A percentile compares a stretch with the other conserved stretches of the same genome.
Conservation (phyloP, 2,329 filamentous ascomycete species). For the Stachybotrys chlorohalonatus region DNA sequence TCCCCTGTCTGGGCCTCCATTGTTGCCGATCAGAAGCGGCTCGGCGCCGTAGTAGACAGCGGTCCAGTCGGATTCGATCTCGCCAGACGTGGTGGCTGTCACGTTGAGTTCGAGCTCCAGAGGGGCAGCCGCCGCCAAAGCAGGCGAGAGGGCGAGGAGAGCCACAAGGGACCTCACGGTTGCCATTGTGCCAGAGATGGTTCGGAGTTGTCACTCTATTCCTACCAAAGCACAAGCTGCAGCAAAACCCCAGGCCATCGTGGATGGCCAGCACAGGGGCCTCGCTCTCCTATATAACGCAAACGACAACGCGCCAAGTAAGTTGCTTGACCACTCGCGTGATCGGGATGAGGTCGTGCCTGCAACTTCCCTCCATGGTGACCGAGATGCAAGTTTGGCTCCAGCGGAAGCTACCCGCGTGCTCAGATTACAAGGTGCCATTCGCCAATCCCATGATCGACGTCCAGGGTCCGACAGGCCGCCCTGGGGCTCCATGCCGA, state of each 20-base stretch:
- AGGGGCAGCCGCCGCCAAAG: conserved; percentile 7
- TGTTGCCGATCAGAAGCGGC: conserved; percentile 34
- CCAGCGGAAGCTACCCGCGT: not conserved
- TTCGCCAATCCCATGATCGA: not conserved
- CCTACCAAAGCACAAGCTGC: no score
- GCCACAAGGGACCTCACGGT: conserved; percentile 9
- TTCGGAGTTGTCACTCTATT: not conserved
- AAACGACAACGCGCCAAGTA: not conserved
- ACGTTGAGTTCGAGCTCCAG: conserved; percentile 18
- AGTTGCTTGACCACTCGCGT: not conserved
- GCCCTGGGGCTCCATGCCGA: no score
- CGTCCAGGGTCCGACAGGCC: not conserved
- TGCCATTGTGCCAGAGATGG: conserved; percentile 6
- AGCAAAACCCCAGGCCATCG: no score
- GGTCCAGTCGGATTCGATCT: conserved; percentile 32
- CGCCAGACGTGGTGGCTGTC: conserved; percentile 20
- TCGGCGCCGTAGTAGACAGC: conserved; percentile 22
- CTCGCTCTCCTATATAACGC: not conserved
- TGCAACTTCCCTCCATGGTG: not conserved
- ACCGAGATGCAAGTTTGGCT: not conserved
- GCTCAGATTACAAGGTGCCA: not conserved
- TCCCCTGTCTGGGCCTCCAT: conserved; percentile 31
- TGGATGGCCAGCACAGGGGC: no score
- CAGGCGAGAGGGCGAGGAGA: conserved; percentile 10
- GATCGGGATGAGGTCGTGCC: not conserved